Percentiles rank a stretch among this genome's conserved stretches.
Evolutionary conservation across 805 yeast genomes (phyloP).

Genomic region (Hanseniaspora vineae): DNA sequence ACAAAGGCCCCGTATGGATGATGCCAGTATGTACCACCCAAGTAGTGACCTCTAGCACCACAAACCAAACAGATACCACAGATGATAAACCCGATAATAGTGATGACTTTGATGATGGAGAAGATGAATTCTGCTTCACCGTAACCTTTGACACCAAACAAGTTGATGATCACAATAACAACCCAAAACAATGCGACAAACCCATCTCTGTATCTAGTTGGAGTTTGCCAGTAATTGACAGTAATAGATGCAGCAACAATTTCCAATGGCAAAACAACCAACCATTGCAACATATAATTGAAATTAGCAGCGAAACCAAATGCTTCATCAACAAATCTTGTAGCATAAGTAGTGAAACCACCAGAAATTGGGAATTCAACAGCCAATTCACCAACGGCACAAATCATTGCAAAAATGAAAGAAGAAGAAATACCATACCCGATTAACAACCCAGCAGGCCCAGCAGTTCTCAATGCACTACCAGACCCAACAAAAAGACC

Average conservation of each 20-base stretch:
- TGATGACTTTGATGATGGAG: slow-evolving; percentile 34
- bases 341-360: slow-evolving; percentile 48
- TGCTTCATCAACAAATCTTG: slow-evolving; percentile 46
- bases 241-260: slow-evolving; percentile 43
- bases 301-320: slow-evolving; percentile 54
- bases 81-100: slow-evolving; percentile 41
- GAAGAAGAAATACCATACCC: slow-evolving; percentile 43
- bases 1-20: slow-evolving; percentile 47
- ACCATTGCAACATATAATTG: slow-evolving; percentile 42
- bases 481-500: slow-evolving; percentile 70
- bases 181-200: slow-evolving; percentile 37
- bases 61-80: slow-evolving; percentile 36
- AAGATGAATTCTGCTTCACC: slow-evolving; percentile 43
- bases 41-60: slow-evolving; percentile 36
- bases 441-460: slow-evolving; percentile 49
- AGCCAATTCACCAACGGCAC: slow-evolving; percentile 49
- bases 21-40: slow-evolving; percentile 40
- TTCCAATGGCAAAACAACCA: slow-evolving; percentile 38
- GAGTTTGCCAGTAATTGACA: slow-evolving; percentile 36
- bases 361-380: slow-evolving; percentile 53
- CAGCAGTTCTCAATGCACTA: slow-evolving; percentile 45
- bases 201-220: slow-evolving; percentile 34
- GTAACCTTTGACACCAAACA: slow-evolving; percentile 42
- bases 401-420: slow-evolving; percentile 45
- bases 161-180: slow-evolving; percentile 33